Evolutionary conservation across 768 basidiomycete genomes (phyloP), one percentile per base, ranked within the genome.

Genomic region (Terana coerulea): DNA sequence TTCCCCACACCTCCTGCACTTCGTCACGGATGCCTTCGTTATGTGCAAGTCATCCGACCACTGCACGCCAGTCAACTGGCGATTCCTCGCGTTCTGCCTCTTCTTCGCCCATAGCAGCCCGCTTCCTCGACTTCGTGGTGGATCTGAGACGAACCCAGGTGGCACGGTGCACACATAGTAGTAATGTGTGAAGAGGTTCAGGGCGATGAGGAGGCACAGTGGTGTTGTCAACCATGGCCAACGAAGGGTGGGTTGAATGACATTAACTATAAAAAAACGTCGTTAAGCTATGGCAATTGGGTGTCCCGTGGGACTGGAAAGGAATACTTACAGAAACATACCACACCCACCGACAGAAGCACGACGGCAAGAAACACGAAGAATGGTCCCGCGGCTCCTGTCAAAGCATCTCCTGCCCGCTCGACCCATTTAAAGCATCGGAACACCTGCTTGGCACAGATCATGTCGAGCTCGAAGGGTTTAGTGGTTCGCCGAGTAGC

Each of bases 361-460:
- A 83, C 61, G 49, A 86, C 73, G 3, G 92, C 95, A n/a, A 95
- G 72, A 1, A 71, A 77, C 33, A 98, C 81, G 64, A 98, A 98
- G 61, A 87, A 81, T 0, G 94, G 95, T 0, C 95, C 95, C 26
- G 91, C 94, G 47, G 89, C 87, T 47, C 94, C 92, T 0, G 92
- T 97, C 33, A 95, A 60, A 58, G 77, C 73, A 66, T 97, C 91
- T 5, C 80, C 95, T 43, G 72, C 67, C 47, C 81, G 71, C 70
- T 98, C 94, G 11, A 95, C 64, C 12, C 66, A 67, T 63, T 73
- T 81, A 70, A 83, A 86, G 62, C 84, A 86, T 26, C 73, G 70
- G 57, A 84, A 85, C 54, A 79, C 77, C 5, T 55, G 53, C 42
- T 57, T 37, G 2, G 65, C 61, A 52, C 59, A 64, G 35, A 61